Evolutionary conservation across 768 basidiomycete genomes (phyloP).

Genomic region (Leccinum barrowsii): DNA sequence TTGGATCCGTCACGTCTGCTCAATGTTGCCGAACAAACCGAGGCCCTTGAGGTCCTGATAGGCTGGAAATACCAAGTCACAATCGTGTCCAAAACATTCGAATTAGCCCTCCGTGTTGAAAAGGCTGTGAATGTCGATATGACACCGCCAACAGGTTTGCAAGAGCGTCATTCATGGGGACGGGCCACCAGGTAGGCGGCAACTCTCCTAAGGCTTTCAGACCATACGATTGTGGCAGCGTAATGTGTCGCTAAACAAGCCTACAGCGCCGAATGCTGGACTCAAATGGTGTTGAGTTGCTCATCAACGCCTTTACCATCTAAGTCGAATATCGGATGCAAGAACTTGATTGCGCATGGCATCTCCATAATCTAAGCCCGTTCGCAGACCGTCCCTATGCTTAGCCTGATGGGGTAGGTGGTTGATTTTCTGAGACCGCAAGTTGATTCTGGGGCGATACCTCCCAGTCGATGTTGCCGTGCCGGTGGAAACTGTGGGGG

Average conservation of each 20-base stretch:
- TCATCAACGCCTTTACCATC: neutral
- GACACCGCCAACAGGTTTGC: conserved; percentile 19
- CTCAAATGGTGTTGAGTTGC: neutral
- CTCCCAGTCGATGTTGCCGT: neutral
- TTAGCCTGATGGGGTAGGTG: neutral
- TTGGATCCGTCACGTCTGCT: neutral
- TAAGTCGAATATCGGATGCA: neutral
- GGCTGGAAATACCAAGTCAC: neutral
- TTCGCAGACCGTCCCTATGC: neutral
- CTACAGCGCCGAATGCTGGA: neutral
- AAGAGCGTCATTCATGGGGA: conserved; percentile 26
- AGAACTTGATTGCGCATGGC: neutral
- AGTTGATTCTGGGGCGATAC: neutral
- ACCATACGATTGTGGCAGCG: neutral
- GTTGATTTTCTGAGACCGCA: neutral
- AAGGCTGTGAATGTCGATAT: conserved; percentile 34
- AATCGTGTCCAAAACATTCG: neutral
- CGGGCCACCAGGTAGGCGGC: conserved; percentile 24
- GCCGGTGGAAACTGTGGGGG: neutral
- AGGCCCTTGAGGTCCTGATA: neutral
- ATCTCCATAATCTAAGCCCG: neutral
- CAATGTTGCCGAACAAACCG: neutral
- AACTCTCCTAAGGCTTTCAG: neutral
- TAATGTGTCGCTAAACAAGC: neutral
- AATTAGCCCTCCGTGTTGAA: neutral